Evolutionary conservation across 441 rosid species (phyloP).

Genomic region (Croton laevigatus): DNA sequence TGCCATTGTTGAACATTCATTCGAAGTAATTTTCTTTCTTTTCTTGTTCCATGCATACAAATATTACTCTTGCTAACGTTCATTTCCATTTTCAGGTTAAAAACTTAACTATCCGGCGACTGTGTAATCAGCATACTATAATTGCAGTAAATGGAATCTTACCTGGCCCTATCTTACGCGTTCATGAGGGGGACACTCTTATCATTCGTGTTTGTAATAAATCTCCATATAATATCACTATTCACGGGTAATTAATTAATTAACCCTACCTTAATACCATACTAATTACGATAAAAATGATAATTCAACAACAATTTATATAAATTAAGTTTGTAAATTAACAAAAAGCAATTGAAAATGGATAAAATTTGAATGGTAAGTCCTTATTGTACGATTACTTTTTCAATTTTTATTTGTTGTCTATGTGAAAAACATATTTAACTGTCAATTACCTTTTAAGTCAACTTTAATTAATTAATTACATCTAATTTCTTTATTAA

Average conservation of each 20-base stretch:
- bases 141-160: conserved; percentile 72
- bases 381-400: no score
- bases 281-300: no score
- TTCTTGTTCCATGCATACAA: neutral
- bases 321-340: no score
- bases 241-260: conserved; percentile 64
- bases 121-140: conserved; percentile 58
- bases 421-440: no score
- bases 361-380: no score
- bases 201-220: conserved; percentile 63
- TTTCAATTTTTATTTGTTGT: no score
- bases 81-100: conserved; percentile 52
- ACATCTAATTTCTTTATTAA: no score
- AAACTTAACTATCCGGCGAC: conserved; percentile 49
- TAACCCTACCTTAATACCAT: neutral
- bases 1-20: conserved; percentile 62
- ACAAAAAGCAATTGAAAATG: no score
- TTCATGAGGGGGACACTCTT: conserved; percentile 71
- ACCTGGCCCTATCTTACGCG: conserved; percentile 72
- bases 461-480: no score
- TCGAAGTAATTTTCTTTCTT: neutral
- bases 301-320: no score
- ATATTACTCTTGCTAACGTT: no score
- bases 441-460: no score
- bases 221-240: conserved; percentile 78